phyloP scores from a whole-genome alignment of 768 basidiomycete genomes.

The Mycena polygramma region DNA sequence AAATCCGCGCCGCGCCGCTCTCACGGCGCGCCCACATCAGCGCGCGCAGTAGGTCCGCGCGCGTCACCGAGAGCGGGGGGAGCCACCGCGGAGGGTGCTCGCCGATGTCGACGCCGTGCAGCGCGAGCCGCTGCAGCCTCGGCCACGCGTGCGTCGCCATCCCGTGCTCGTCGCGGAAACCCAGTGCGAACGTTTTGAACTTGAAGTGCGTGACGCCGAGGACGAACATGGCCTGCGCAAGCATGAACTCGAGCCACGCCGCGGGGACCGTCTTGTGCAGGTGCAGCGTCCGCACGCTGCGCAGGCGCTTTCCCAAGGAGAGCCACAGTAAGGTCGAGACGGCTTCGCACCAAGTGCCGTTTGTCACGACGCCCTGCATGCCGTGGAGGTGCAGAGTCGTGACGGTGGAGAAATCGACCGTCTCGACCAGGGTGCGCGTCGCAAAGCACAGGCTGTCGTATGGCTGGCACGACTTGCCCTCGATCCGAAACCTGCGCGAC shows the following conservation, averaged over 20 bases:
- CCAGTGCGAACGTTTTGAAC: neutral
- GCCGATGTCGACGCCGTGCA: constrained; percentile 28
- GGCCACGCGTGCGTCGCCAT: constrained; percentile 18
- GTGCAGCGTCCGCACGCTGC: constrained; percentile 23
- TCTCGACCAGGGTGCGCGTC: neutral
- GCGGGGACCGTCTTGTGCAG: constrained; percentile 29
- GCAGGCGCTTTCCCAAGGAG: constrained; percentile 3
- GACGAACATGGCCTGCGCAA: constrained; percentile 29
- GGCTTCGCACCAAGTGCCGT: no score
- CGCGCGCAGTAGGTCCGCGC: constrained; percentile 23
- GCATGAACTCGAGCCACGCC: constrained; percentile 31
- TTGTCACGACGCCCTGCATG: neutral
- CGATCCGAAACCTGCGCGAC: constrained; percentile 18
- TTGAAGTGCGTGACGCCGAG: constrained; percentile 25
- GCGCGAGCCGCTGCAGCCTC: constrained; percentile 12
- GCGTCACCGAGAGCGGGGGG: neutral
- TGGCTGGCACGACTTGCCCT: constrained; percentile 5
- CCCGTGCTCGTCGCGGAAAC: neutral
- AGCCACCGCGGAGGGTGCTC: neutral
- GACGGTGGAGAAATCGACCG: constrained; percentile 13
- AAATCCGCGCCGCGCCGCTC: constrained; percentile 11
- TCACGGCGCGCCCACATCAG: constrained; percentile 27
- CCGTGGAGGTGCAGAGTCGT: constrained; percentile 29
- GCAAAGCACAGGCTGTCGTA: neutral
- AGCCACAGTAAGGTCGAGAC: constrained; percentile 3